Conservation (phyloP, 1,139 yeast species). For the Zygosaccharomyces sapae region DNA sequence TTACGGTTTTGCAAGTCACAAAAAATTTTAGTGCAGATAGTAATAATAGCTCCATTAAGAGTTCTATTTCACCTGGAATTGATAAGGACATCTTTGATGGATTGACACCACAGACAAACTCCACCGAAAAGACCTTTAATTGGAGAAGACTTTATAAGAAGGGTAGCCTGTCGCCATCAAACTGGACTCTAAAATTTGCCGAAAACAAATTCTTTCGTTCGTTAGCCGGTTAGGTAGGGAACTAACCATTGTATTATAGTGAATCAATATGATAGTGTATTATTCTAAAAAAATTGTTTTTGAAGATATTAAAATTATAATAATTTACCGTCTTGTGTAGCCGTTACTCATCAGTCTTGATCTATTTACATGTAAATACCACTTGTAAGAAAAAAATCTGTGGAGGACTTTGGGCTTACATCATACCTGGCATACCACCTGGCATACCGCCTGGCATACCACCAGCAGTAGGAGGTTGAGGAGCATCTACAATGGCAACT, state of each 20-base stretch:
- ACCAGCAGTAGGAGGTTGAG: constrained; percentile 77
- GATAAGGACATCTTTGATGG: neutral
- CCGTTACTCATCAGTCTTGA: constrained; percentile 7
- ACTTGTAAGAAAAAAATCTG: neutral
- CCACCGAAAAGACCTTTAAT: neutral
- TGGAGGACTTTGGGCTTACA: constrained; percentile 16
- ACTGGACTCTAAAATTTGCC: neutral
- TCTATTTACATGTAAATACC: constrained; percentile 7
- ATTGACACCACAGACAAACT: neutral
- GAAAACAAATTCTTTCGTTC: neutral
- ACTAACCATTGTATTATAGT: neutral
- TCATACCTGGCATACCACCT: constrained; percentile 48
- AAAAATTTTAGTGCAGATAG: neutral
- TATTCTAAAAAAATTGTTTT: too few species aligned
- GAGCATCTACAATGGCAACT: constrained; percentile 97
- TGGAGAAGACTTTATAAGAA: constrained; percentile 1
- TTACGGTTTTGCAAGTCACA: neutral
- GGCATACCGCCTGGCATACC: constrained; percentile 61
- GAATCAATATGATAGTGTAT: neutral
- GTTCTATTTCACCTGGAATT: neutral
- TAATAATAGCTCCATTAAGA: neutral
- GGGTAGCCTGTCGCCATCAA: constrained; percentile 1
- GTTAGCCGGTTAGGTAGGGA: neutral
- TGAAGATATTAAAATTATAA: neutral
- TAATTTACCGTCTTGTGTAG: neutral